Evolutionary conservation across 2,329 filamentous ascomycete genomes (phyloP).

Genomic region (Colletotrichum sp.): DNA sequence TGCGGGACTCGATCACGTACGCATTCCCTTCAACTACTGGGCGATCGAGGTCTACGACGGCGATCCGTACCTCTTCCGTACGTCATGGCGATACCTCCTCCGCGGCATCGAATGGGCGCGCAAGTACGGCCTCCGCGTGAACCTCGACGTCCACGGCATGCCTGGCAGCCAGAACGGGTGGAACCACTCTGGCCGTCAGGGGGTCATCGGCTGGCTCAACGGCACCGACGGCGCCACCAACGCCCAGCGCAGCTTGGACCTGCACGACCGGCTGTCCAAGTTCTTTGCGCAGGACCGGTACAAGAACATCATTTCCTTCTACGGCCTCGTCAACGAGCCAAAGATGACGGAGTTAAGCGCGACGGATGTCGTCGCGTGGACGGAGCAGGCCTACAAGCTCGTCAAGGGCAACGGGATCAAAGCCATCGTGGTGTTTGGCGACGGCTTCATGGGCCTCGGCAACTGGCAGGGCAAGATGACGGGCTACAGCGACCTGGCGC

Average conservation of each 20-base stretch:
- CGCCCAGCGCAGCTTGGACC: slow-evolving; percentile 79
- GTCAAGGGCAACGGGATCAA: slow-evolving; percentile 79
- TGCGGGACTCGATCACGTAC: slow-evolving; percentile 94
- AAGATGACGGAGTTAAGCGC: slow-evolving; percentile 78
- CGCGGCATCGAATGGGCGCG: slow-evolving; percentile 93
- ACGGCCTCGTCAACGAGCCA: slow-evolving; percentile 94
- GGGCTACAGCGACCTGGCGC: slow-evolving; percentile 72
- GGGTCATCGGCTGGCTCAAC: slow-evolving; percentile 85
- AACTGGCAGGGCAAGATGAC: slow-evolving; percentile 90
- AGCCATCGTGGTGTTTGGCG: slow-evolving; percentile 81
- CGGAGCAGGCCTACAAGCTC: slow-evolving; percentile 70
- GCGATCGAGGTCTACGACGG: slow-evolving; percentile 82
- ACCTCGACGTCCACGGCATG: slow-evolving; percentile 89
- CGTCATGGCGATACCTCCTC: slow-evolving; percentile 91
- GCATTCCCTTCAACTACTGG: slow-evolving; percentile 96
- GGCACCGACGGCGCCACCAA: slow-evolving; percentile 84
- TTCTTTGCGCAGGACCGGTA: slow-evolving; percentile 97
- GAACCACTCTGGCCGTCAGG: slow-evolving; percentile 92
- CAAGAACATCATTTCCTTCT: slow-evolving; percentile 89
- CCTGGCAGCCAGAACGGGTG: slow-evolving; percentile 96
- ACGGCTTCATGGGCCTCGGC: slow-evolving; percentile 89
- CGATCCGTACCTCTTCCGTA: slow-evolving; percentile 87
- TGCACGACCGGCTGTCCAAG: slow-evolving; percentile 84
- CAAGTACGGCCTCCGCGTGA: slow-evolving; percentile 89
- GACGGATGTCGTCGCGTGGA: slow-evolving; percentile 78